Base-by-base conservation (phyloP, 2,329 filamentous ascomycete genomes). In the Aureobasidium sp. region DNA sequence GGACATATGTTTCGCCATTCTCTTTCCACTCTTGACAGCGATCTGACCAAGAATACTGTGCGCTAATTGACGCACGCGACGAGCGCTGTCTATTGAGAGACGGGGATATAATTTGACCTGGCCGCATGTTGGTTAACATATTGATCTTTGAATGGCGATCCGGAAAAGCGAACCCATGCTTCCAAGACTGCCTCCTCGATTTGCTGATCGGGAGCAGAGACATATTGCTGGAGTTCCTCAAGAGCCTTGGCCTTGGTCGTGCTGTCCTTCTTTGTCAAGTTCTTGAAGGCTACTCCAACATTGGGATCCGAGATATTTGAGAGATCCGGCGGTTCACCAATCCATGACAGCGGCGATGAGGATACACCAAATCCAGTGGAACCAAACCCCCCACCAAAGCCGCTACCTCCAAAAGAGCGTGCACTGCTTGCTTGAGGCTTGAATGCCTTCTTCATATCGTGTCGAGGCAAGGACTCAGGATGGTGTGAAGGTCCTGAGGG, bases 191-290 rank as follows among this genome's bases (percentile, higher is more conserved):
- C 81, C 68, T 96, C 90, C 70, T 97, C 91, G 20, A 89, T 78
- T 36, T 86, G 87, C 23, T 69, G 64, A 80, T 82, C 72, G 72
- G 81, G 46, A 74, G 81, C 73, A 78, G 82, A 79, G 42, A 90
- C 78, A 70, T 88, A 83, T 37, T 82, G 73, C 52, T 90, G 81
- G 23, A 99, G 76, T 58, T 97, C 93, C 68, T 97, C 92, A 32
- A 99, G 78, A 0, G 90, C 93, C 73, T 93, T 96, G 8, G 88
- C 82, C 73, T 96, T 96, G 41, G 94, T 99, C 12, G 86, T 96
- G 70, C 87, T 88, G 77, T 97, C 93, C 76, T 94, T 96, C 77
- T 97, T 99, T 56, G 87, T 82, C 3, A 97, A 77, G 68, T 95
- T 96, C 75, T 97, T 96, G 77, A 97, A 90, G n/a, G 87, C 85